Base-by-base conservation (phyloP, 2,329 filamentous ascomycete species). In the Cytospora schulzeri region DNA sequence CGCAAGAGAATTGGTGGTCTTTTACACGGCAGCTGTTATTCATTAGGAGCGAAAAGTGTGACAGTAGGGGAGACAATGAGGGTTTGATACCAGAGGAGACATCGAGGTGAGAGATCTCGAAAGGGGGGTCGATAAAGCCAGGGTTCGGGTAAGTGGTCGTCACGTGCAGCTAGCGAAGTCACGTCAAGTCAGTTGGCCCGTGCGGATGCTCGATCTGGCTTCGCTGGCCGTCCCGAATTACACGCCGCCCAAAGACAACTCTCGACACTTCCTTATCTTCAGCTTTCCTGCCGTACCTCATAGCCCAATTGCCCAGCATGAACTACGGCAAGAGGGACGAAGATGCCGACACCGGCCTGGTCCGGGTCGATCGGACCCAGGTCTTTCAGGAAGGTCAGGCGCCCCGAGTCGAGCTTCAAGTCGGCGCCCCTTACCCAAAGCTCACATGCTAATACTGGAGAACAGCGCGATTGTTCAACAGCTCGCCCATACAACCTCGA, bases 291-390 rank as follows among this genome's bases (percentile, higher is more conserved):
- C 63, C 66, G 66, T 66, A 51, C 56, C 65, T 57, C 62, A 41
- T 63, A 45, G 60, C 41, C 50, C 60, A 66, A 63, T 57, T 63
- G 79, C 80, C 80, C 81, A 88, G 71, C 75, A 97, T 97, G 93
- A 95, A 91, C 81, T 96, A 95, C 87, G 90, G 94, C 84, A 99
- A 99, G 84, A 98, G 97, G 85, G 94, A 99, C 80, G 95, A 98
- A 85, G 95, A 99, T 83, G 92, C 90, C 76, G 94, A 97, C 77
- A 87, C 90, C 77, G 90, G 91, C 76, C 86, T 98, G 83, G 91
- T 98, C 84, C 96, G 94, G 86, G 92, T 98, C 74, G 95, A 99
- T 82, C 90, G 96, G 75, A 97, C 94, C 64, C 93, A 94, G 73
- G 95, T 99, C 70, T 98, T 98, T 79, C 95, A 98, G 83, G 95